Conservation (phyloP, 805 yeast species). For the Teunomyces panamensis region DNA sequence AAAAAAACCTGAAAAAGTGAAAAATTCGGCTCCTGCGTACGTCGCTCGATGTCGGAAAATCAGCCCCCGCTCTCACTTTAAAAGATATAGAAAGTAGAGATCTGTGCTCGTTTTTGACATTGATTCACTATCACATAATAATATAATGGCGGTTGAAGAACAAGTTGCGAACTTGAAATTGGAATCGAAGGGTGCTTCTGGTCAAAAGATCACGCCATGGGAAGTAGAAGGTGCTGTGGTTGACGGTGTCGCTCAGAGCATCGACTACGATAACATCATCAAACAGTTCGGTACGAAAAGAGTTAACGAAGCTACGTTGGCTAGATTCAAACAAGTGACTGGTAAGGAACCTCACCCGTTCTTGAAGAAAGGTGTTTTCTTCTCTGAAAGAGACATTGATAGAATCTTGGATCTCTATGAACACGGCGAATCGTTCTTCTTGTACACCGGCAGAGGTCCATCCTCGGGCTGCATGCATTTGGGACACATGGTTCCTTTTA, state of each 20-base stretch:
- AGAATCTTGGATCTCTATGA: constrained; percentile 85
- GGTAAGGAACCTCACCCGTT: constrained; percentile 91
- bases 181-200: constrained; percentile 17
- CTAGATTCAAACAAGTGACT: constrained; percentile 74
- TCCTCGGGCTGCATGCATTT: constrained; percentile 91
- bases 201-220: constrained; percentile 78
- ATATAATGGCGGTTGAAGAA: constrained; percentile 1
- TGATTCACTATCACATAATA: not conserved
- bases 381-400: constrained; percentile 81
- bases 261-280: constrained; percentile 88
- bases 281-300: constrained; percentile 81
- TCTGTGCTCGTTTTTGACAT: no score
- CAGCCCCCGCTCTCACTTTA: no score
- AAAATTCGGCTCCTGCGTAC: no score
- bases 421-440: constrained; percentile 90
- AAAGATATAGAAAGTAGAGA: no score
- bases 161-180: constrained; percentile 1
- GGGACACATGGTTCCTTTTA: constrained; percentile 95
- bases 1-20: no score
- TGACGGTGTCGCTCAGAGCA: constrained; percentile 86
- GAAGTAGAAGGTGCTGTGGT: constrained; percentile 98
- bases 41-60: no score
- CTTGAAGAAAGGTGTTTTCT: constrained; percentile 86
- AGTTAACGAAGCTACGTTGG: constrained; percentile 67
- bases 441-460: constrained; percentile 98